These are phyloP conservation scores for Debaryomyces psychrophilus DNA, from an alignment of 1,139 yeast genomes.

Conservation along the genomic window DNA sequence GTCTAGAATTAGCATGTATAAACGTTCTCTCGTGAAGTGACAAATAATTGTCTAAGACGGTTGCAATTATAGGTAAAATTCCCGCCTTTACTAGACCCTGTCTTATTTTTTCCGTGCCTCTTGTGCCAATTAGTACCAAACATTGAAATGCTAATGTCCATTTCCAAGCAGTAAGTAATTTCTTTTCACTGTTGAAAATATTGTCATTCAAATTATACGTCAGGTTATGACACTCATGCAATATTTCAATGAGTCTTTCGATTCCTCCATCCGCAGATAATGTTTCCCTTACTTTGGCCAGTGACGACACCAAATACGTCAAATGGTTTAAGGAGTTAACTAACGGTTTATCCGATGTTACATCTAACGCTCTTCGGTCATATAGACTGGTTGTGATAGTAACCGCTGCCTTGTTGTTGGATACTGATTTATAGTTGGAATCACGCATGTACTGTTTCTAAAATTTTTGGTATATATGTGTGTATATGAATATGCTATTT, in stretches of 20 bases:
- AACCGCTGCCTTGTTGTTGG: conserved; percentile 85
- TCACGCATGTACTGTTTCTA: conserved; percentile 66
- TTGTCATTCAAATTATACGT: conserved; percentile 35
- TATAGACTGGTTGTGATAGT: conserved; percentile 86
- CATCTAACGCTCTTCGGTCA: conserved; percentile 90
- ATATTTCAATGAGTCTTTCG: conserved; percentile 81
- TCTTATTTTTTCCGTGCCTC: conserved; percentile 87
- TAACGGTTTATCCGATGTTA: conserved; percentile 85
- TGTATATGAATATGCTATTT: conserved; percentile 2
- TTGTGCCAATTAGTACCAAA: conserved; percentile 83
- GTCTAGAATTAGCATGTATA: conserved; percentile 33
- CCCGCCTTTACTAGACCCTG: conserved; percentile 91
- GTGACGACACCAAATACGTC: conserved; percentile 82
- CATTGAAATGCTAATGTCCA: conserved; percentile 97
- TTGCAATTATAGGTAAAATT: conserved; percentile 85
- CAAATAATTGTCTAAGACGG: conserved; percentile 84
- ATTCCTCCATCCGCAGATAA: conserved; percentile 89
- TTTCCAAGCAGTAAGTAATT: conserved; percentile 82
- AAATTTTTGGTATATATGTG: not conserved
- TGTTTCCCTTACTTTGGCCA: conserved; percentile 89
- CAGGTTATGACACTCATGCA: conserved; percentile 71
- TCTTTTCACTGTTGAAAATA: conserved; percentile 50
- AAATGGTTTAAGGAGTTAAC: conserved; percentile 90
- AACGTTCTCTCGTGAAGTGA: conserved; percentile 45
- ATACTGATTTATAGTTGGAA: conserved; percentile 78